Base-by-base conservation (phyloP, 225 moss, liverwort and hornwort species). In the Physcomitrium patens region DNA sequence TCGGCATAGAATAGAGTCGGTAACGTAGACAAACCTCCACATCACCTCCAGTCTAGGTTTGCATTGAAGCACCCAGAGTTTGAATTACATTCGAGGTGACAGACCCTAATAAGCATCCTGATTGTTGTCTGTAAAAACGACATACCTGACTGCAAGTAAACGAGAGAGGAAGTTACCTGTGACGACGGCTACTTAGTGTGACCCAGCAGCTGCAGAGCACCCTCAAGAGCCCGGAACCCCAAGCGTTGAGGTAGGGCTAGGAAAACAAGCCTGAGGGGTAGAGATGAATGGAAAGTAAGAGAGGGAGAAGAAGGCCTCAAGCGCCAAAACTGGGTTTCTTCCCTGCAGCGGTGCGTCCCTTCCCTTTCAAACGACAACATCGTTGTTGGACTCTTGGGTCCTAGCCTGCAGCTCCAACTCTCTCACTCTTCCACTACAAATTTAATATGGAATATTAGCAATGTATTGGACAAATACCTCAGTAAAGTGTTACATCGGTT, bases 271-370 rank as follows among this genome's bases (percentile, higher is more conserved):
- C 37, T 48, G n/a, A 57, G 49, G 55, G 17, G 17, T 77, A 49
- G 12, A 24, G 47, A 24, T 8, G 0, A 45, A 60, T 23, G 58
- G 28, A 74, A 63, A 27, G 53, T 24, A n/a, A 62, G 23, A 51
- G 52, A 8, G 47, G 12, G 16, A 22, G 63, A 71, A 60, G 52
- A 65, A 31, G 31, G 58, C 23, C 45, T 47, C 13, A 71, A 71
- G 46, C 76, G 62, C 65, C 63, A 15, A 50, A 51, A 56, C 50
- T 72, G 23, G 44, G 44, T 60, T 76, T 37, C 31, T 67, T 55
- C 50, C 52, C 23, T 49, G 68, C 76, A 79, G 57, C 79, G 59
- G 79, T 72, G 72, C 75, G 71, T 68, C 83, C 52, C 48, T 76
- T 76, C 76, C 76, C 44, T 59, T 37, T 64, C 68, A 76, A 79